A percentile compares a stretch with the other conserved stretches of the same genome.
Evolutionary conservation across 2,329 filamentous ascomycete species (phyloP).

Genomic region (Fusarium verticillioides): DNA sequence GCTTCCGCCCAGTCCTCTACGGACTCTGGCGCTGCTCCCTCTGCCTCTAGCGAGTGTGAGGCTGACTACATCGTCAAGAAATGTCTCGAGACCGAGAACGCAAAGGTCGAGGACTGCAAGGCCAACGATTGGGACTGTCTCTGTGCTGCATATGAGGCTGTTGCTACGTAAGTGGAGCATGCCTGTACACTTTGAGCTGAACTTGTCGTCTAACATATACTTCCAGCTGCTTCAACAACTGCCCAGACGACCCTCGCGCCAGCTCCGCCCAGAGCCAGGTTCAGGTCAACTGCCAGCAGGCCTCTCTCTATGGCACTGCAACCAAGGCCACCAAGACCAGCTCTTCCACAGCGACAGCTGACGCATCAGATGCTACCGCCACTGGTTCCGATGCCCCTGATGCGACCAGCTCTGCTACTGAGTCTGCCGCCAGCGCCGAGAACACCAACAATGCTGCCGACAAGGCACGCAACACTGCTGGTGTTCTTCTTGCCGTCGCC

Average conservation of each 20-base stretch:
- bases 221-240: conserved; percentile 66
- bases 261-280: conserved; percentile 52
- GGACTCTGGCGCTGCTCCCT: conserved; percentile 42
- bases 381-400: conserved; percentile 34
- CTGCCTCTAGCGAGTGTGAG: conserved; percentile 50
- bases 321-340: conserved; percentile 43
- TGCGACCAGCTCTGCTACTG: conserved; percentile 29
- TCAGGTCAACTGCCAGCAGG: conserved; percentile 58
- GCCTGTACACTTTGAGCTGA: neutral
- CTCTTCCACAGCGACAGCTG: conserved; percentile 31
- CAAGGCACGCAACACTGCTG: conserved; percentile 48
- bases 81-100: conserved; percentile 55
- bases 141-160: conserved; percentile 57
- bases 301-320: conserved; percentile 55
- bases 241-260: conserved; percentile 59
- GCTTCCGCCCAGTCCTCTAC: conserved; percentile 49
- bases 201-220: conserved; percentile 3
- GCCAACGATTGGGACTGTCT: conserved; percentile 59
- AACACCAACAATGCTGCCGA: conserved; percentile 44
- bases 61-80: conserved; percentile 60
- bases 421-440: conserved; percentile 35
- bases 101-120: conserved; percentile 53
- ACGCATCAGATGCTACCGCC: conserved; percentile 28
- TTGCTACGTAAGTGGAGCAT: conserved; percentile 57
- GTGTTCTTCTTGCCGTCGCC: conserved; percentile 51